Base-by-base conservation (phyloP, 176 grass and related monocot genomes). In the Carex scoparia region DNA sequence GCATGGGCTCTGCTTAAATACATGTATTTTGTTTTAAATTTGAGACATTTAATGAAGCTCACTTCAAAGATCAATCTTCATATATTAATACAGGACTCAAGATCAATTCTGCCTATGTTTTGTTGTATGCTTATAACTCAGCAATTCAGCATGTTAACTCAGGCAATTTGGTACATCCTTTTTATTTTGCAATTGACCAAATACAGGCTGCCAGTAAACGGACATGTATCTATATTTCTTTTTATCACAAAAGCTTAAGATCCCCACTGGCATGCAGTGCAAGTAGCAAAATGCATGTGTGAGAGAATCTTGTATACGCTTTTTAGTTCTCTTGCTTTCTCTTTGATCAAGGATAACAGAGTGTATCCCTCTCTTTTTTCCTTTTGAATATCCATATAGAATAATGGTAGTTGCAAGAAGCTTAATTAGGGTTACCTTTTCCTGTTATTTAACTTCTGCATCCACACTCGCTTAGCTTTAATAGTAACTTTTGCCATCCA, bases 231-330 rank as follows among this genome's bases (percentile, higher is more conserved):
- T 4, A 16, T 79, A 58, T 55, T 55, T 75, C 8, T 49, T 79
- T 79, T 14, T 55, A 23, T 9, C 58, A 65, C 13, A 46, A 82
- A 65, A 66, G 8, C 6, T 82, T 74, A 51, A 75, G 4, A 75
- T 1, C 46, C 42, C 31, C 37, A 49, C 80, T 67, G n/a, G 54
- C 23, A 23, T 23, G 23, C 55, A 61, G 13, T 28, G 8, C 16
- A 82, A 28, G 23, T 3, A 51, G 40, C 42, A 75, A 18, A 49
- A 75, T 67, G 58, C 61, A 82, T 48, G 80, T 82, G 60, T 48
- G 32, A 82, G 59, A 38, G 61, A 82, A 82, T 82, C 59, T 82
- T 82, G 40, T 46, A 63, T 64, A 28, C 42, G 15, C 79, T 49
- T 82, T 44, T 82, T 49, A 12, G 4, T 66, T 40, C 8, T 19